phyloP scores from a whole-genome alignment of 1,284 basidiomycete species.

The Cryptococcus floricola region DNA sequence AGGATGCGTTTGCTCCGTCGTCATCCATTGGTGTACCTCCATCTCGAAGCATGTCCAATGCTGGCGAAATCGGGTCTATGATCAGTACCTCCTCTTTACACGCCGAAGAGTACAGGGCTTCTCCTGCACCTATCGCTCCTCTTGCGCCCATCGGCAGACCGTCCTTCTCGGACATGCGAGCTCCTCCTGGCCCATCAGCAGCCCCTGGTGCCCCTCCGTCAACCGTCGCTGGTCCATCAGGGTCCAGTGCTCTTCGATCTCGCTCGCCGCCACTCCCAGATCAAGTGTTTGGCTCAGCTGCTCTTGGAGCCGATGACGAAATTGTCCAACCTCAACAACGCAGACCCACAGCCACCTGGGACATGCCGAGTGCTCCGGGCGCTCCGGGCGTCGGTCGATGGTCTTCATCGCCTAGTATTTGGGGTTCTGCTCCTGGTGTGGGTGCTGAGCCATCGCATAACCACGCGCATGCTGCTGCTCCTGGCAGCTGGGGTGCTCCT shows the following conservation, averaged over 20 bases:
- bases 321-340: constrained; percentile 30
- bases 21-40: constrained; percentile 29
- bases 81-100: constrained; percentile 1
- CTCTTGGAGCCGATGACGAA: constrained; percentile 40
- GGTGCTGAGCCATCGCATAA: background rate
- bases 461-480: background rate
- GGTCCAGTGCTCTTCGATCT: constrained; percentile 13
- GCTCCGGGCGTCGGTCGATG: constrained; percentile 35
- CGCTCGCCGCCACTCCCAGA: constrained; percentile 28
- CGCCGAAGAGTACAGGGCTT: constrained; percentile 13
- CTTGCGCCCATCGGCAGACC: constrained; percentile 25
- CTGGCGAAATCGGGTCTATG: constrained; percentile 14
- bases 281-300: constrained; percentile 37
- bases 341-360: constrained; percentile 22
- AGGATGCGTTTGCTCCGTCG: constrained; percentile 35
- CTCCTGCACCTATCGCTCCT: constrained; percentile 21
- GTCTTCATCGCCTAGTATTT: constrained; percentile 30
- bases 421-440: constrained; percentile 9
- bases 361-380: constrained; percentile 26
- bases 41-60: constrained; percentile 11
- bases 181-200: background rate
- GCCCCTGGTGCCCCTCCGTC: no score
- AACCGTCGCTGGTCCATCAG: constrained; percentile 1
- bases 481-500: constrained; percentile 11
- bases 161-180: constrained; percentile 7